Evolutionary conservation across 306 rosid species (phyloP).

Genomic region (Mimosa bimucronata): DNA sequence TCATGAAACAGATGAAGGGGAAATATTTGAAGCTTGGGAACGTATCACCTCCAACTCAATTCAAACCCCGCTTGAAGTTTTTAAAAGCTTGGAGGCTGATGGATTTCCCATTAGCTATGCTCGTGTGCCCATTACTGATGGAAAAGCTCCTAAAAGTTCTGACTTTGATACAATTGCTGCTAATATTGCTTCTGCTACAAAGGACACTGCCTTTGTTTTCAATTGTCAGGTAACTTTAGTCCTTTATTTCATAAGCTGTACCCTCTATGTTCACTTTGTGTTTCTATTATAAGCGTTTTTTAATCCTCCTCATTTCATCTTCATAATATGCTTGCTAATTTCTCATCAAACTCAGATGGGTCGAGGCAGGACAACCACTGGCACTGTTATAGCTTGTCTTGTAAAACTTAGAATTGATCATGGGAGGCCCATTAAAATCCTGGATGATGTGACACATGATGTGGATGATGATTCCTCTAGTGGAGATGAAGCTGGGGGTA

Average conservation of each 20-base stretch:
- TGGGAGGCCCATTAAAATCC: slow-evolving; percentile 81
- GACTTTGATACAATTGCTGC: slow-evolving; percentile 74
- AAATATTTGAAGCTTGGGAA: slow-evolving; percentile 91
- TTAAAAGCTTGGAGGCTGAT: slow-evolving; percentile 68
- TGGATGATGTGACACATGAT: slow-evolving; percentile 51
- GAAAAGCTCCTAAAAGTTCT: slow-evolving; percentile 93
- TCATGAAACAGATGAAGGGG: slow-evolving; percentile 80
- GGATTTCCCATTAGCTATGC: slow-evolving; percentile 90
- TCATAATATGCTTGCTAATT: slow-evolving; percentile 28
- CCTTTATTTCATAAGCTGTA: slow-evolving; percentile 35
- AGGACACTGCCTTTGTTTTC: slow-evolving; percentile 85
- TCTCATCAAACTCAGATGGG: slow-evolving; percentile 69
- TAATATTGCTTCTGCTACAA: slow-evolving; percentile 78
- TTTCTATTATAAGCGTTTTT: background rate
- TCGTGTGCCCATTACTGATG: slow-evolving; percentile 91
- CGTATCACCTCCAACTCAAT: slow-evolving; percentile 59
- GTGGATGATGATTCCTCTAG: slow-evolving; percentile 68
- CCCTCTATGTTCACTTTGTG: slow-evolving; percentile 19
- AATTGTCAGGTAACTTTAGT: slow-evolving; percentile 77
- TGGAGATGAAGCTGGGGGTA: slow-evolving; percentile 68
- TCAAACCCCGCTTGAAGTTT: slow-evolving; percentile 92
- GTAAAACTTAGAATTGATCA: slow-evolving; percentile 81
- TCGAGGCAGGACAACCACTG: slow-evolving; percentile 92
- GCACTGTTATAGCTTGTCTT: slow-evolving; percentile 94
- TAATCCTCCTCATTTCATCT: slow-evolving; percentile 8